Evolutionary conservation across 768 basidiomycete species (phyloP), one percentile per base, ranked within the genome.

Genomic region (Stropharia rugosoannulata): DNA sequence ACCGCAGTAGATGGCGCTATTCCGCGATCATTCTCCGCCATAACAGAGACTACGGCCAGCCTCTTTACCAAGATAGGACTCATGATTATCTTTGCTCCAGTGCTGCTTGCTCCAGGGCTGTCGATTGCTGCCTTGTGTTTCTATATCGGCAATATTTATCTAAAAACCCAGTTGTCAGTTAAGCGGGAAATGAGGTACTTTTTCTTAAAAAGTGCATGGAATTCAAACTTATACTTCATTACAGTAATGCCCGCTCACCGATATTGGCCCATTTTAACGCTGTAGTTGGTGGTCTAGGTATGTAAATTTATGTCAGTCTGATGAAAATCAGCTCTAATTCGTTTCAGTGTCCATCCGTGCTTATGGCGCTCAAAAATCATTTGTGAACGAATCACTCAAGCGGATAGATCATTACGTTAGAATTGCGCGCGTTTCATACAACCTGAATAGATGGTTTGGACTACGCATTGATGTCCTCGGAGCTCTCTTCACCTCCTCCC

Each of bases 391-490:
- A 56, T 76, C 78, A 3, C 63, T 78, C 39, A 64, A 69, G 22
- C 74, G 80, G 5, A 80, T 87, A 39, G 79, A 88, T 66, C 72
- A 72, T 18, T 86, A 79, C 55, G 71, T 74, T 11, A 69, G 75
- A 18, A 67, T 76, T n/a, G 70, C 76, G 5, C 62, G 77, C 10
- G 72, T 73, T 0, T 80, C 78, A 66, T 82, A 81, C 58, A 78
- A 79, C 60, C 63, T 79, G 15, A 80, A 79, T 54, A 68, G 76
- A 36, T 74, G 77, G 70, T 63, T 75, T 19, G 67, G 65, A 49
- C 64, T 86, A 50, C 79, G 87, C 8, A 77, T 86, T 40, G 84
- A 87, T 60, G 66, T 75, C 29, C 67, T 88, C 3, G 84, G 83
- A 0, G 77, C 75, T 2, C 25, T 81, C n/a, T 87, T 89, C 64